These are phyloP conservation scores for Alternaria rosae DNA, from an alignment of 2,329 filamentous ascomycete species.

Conservation along the genomic window DNA sequence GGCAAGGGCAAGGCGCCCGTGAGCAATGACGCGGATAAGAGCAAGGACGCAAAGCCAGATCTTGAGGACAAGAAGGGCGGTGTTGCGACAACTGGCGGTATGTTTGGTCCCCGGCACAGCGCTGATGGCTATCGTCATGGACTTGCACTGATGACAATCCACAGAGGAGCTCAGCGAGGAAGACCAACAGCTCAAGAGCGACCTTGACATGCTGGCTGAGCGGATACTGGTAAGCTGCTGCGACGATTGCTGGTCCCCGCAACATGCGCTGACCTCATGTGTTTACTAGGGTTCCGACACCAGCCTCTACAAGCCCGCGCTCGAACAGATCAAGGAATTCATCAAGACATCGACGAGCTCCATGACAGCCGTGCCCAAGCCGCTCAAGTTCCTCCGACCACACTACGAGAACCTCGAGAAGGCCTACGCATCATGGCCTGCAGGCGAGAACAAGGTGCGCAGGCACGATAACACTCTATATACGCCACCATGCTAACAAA, in stretches of 20 bases:
- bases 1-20: conserved; percentile 92
- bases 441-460: conserved; percentile 79
- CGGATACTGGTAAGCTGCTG: conserved; percentile 74
- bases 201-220: conserved; percentile 98
- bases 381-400: conserved; percentile 94
- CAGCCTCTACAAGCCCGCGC: conserved; percentile 86
- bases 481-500: conserved; percentile 20
- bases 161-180: conserved; percentile 95
- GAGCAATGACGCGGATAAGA: conserved; percentile 63
- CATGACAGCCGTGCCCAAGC: conserved; percentile 99
- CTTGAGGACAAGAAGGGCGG: conserved; percentile 82
- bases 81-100: conserved; percentile 66
- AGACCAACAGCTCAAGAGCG: conserved; percentile 96
- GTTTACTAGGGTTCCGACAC: conserved; percentile 77
- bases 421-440: conserved; percentile 88
- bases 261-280: conserved; percentile 34
- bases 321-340: conserved; percentile 96
- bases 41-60: conserved; percentile 69
- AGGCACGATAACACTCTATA: neutral
- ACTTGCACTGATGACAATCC: conserved; percentile 45
- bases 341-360: conserved; percentile 99
- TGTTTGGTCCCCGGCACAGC: conserved; percentile 37
- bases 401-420: conserved; percentile 91
- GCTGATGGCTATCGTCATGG: conserved; percentile 4
- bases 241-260: conserved; percentile 13